A percentile compares a stretch with the other conserved stretches of the same genome.
Conservation (phyloP, 257 asterid genomes). For the Haberlea rhodopensis region DNA sequence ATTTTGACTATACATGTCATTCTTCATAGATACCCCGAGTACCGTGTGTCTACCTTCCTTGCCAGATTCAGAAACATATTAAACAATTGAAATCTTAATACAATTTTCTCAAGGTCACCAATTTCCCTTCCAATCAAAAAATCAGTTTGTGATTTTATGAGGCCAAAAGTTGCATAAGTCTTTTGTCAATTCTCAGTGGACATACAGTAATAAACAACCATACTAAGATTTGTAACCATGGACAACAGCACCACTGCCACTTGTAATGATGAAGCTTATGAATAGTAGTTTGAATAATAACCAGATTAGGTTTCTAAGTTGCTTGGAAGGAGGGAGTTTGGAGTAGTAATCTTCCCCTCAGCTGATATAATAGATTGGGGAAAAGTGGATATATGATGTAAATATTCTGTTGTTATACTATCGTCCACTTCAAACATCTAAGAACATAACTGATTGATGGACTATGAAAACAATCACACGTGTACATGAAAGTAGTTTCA, state of each 20-base stretch:
- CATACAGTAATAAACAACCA: not conserved
- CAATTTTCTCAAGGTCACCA: not conserved
- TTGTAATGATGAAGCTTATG: not conserved
- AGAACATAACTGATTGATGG: not conserved
- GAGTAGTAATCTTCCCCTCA: not conserved
- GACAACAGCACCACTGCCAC: not conserved
- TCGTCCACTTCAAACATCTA: not conserved
- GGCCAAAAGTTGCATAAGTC: not conserved
- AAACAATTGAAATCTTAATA: not conserved
- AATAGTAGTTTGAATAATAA: not conserved
- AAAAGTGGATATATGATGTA: not conserved
- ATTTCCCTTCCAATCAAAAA: not conserved
- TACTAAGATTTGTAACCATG: not conserved
- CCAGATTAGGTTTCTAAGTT: not conserved
- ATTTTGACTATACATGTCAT: not conserved
- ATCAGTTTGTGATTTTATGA: too few species aligned
- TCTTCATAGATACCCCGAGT: not conserved
- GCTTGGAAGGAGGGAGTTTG: not conserved
- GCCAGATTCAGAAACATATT: not conserved
- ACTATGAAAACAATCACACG: not conserved
- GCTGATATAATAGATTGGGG: not conserved
- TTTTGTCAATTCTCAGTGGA: not conserved
- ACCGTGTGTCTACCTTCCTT: not conserved
- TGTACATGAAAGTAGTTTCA: not conserved
- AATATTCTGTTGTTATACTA: too few species aligned